Conservation (phyloP, 2,329 filamentous ascomycete genomes). For the Ceratocystiopsis minuta region DNA sequence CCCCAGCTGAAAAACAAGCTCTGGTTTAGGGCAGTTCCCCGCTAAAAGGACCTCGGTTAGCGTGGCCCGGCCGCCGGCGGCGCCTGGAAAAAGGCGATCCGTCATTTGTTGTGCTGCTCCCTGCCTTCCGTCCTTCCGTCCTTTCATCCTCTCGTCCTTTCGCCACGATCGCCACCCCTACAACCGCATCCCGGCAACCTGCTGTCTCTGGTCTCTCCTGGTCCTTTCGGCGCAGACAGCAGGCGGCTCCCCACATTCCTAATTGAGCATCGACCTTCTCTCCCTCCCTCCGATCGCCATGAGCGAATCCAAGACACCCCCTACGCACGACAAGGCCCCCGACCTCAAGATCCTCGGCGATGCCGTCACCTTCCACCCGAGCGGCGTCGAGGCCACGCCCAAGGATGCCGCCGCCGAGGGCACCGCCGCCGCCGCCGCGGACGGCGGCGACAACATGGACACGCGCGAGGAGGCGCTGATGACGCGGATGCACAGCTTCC, state of each 20-base stretch:
- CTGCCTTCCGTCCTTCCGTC: not conserved
- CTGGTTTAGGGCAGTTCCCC: too few species aligned
- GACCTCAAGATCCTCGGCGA: constrained; percentile 62
- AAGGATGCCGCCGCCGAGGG: too few species aligned
- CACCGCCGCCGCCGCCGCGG: constrained; percentile 11
- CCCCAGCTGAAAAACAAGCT: too few species aligned
- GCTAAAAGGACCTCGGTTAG: too few species aligned
- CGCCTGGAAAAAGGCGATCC: too few species aligned
- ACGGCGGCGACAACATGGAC: constrained; percentile 21
- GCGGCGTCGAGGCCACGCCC: constrained; percentile 35
- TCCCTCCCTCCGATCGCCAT: not conserved
- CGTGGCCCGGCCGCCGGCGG: too few species aligned
- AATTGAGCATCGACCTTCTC: not conserved
- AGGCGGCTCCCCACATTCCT: too few species aligned
- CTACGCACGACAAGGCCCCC: constrained; percentile 39
- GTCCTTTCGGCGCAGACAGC: too few species aligned
- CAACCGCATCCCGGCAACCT: not conserved
- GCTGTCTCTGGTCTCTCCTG: not conserved
- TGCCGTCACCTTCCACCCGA: constrained; percentile 56
- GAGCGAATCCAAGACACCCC: constrained; percentile 18
- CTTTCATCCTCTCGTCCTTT: not conserved
- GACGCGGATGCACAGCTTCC: constrained; percentile 74
- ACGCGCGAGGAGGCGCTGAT: constrained; percentile 54
- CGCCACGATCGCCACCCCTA: too few species aligned
- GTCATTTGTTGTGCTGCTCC: too few species aligned